Evolutionary conservation across 331 rosid genomes (phyloP), one percentile per base, ranked within the genome.

Genomic region (Rosa hybrid): DNA sequence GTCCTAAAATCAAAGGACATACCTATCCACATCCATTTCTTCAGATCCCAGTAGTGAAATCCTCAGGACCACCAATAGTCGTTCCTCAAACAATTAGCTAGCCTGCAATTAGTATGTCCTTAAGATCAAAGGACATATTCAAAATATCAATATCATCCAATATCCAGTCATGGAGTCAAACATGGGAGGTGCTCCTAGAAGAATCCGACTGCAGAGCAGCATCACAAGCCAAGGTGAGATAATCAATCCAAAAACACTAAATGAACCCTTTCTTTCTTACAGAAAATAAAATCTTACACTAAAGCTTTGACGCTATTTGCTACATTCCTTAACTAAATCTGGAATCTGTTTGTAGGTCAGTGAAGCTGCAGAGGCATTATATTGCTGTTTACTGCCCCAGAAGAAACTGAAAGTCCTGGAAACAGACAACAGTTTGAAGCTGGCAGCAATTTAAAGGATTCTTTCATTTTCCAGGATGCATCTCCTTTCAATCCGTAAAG

Each of bases 121-220:
- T 1, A 17, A 64, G 50, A 21, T 64, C 63, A 34, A 65, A 59
- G 41, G 41, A 14, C 42, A 20, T 41, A 63, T 4, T 1, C 46
- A 76, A 41, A 8, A 34, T 63, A 11, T 2, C n/a, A 18, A 2
- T 44, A 59, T 63, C 27, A 46, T 25, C 34, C 72, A 50, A 34
- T 34, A 34, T 34, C 39, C 4, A 34, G 39, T 34, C 39, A 34
- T 34, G 39, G 39, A 34, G 39, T 34, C 39, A 34, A 34, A 34
- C 39, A 34, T 34, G 39, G 72, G 49, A 48, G 73, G 20, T 48
- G 80, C 74, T 77, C 73, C 48, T 6, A 62, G 63, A 64, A 77
- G 80, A 77, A 64, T 49, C 80, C 73, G 34, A 64, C 64, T 34
- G 74, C 73, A 48, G 11, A 64, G 74, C 73, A 46, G 74, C 70